A percentile compares a stretch with the other conserved stretches of the same genome.
These are phyloP conservation scores for Ophiostoma triangulosporum DNA, from an alignment of 2,329 filamentous ascomycete genomes.

Conservation along the genomic window DNA sequence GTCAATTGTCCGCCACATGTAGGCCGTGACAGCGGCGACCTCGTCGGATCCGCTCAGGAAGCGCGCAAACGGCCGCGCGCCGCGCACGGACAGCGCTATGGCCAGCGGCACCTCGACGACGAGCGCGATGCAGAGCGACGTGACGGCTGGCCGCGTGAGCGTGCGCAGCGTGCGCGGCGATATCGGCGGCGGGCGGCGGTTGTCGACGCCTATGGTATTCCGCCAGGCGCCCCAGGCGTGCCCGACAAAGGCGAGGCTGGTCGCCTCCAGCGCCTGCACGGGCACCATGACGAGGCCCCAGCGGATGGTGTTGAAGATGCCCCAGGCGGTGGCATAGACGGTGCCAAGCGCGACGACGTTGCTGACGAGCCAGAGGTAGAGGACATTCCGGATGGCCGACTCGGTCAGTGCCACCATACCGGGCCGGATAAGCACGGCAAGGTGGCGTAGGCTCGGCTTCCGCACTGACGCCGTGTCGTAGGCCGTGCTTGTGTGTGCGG, in stretches of 20 bases:
- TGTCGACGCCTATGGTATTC: slow-evolving; percentile 15
- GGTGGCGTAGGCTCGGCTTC: slow-evolving; percentile 27
- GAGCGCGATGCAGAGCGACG: slow-evolving; percentile 39
- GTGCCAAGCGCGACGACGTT: slow-evolving; percentile 49
- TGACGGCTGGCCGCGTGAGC: slow-evolving; percentile 39
- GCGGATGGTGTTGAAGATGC: slow-evolving; percentile 59
- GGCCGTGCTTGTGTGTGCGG: not conserved
- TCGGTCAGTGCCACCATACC: slow-evolving; percentile 48
- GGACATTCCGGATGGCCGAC: slow-evolving; percentile 51
- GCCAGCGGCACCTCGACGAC: slow-evolving; percentile 47
- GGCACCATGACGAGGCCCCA: slow-evolving; percentile 67
- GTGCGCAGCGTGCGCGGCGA: not conserved
- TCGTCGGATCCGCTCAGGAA: slow-evolving; percentile 44
- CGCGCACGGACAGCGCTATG: slow-evolving; percentile 46
- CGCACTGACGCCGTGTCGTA: not conserved
- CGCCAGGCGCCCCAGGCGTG: slow-evolving; percentile 48
- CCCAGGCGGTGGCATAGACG: slow-evolving; percentile 59
- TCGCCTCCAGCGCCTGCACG: slow-evolving; percentile 52
- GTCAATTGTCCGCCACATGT: slow-evolving; percentile 51
- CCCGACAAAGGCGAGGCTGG: slow-evolving; percentile 47
- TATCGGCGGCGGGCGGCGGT: not conserved
- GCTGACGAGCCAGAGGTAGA: slow-evolving; percentile 58
- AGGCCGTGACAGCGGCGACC: slow-evolving; percentile 46
- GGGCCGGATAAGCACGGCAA: slow-evolving; percentile 40
- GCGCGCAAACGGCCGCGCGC: slow-evolving; percentile 44